Evolutionary conservation across 139 green algal genomes (phyloP).

Genomic region (Coelastrella sp.): DNA sequence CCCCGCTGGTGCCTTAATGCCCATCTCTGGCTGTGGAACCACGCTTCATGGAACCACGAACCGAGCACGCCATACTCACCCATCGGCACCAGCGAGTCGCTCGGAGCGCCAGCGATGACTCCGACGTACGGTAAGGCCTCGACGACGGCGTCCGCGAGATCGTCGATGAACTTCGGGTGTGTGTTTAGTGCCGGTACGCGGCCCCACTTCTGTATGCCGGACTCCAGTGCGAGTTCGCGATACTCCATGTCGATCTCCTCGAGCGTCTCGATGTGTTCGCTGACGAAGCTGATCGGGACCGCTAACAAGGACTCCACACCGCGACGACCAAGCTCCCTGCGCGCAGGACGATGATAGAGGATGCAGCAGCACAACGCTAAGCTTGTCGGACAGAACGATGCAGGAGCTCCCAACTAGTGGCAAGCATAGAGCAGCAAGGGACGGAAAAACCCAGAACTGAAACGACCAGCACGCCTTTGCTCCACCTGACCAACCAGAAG

Average conservation of each 20-base stretch:
- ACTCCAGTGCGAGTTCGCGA: constrained; percentile 84
- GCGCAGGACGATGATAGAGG: not conserved
- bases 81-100: constrained; percentile 49
- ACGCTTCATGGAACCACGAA: not conserved
- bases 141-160: constrained; percentile 91
- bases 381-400: no score
- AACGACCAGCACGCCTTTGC: no score
- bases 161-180: constrained; percentile 94
- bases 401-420: no score
- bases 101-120: constrained; percentile 74
- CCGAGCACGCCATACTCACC: constrained; percentile 28
- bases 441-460: no score
- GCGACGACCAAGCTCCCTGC: constrained; percentile 77
- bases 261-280: constrained; percentile 99
- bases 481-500: no score
- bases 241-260: constrained; percentile 99
- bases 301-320: constrained; percentile 90
- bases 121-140: constrained; percentile 96
- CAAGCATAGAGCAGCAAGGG: no score
- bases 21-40: constrained; percentile 5
- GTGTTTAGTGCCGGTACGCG: constrained; percentile 97
- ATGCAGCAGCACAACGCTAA: not conserved
- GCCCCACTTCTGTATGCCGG: constrained; percentile 89
- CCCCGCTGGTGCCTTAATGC: not conserved
- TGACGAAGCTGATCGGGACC: constrained; percentile 98